These are phyloP conservation scores for Geotrichum bryndzae DNA, from an alignment of 1,139 yeast species.

Conservation along the genomic window DNA sequence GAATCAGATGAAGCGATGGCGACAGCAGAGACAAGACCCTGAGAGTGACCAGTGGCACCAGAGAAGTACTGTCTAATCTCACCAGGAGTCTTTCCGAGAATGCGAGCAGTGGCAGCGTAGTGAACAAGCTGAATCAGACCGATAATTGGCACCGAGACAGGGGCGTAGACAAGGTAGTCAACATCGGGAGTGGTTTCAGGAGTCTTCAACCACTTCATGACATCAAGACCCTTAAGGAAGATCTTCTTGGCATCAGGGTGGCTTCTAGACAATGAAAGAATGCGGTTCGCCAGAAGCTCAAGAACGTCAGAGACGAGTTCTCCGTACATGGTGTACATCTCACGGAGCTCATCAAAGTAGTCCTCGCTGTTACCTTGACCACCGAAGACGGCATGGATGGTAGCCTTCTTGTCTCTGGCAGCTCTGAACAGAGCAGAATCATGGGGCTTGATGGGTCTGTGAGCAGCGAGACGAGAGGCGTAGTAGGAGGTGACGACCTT, in stretches of 20 bases:
- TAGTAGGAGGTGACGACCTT: slow-evolving; percentile 68
- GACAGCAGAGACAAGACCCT: slow-evolving; percentile 91
- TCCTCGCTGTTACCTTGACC: slow-evolving; percentile 99
- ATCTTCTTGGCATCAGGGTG: slow-evolving; percentile 78
- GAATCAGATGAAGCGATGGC: slow-evolving; percentile 81
- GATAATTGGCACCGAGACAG: slow-evolving; percentile 92
- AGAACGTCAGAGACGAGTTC: slow-evolving; percentile 71
- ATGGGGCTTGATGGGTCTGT: slow-evolving; percentile 48
- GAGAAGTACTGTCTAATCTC: slow-evolving; percentile 62
- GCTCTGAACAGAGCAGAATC: slow-evolving; percentile 62
- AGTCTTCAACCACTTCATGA: slow-evolving; percentile 76
- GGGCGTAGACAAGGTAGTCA: slow-evolving; percentile 83
- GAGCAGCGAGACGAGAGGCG: slow-evolving; percentile 47
- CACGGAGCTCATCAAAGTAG: slow-evolving; percentile 93
- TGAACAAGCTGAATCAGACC: slow-evolving; percentile 94
- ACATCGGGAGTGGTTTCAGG: slow-evolving; percentile 85
- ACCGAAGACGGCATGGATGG: slow-evolving; percentile 82
- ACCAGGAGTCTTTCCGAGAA: slow-evolving; percentile 86
- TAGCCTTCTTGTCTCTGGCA: slow-evolving; percentile 50
- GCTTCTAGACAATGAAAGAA: slow-evolving; percentile 62
- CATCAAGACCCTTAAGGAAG: slow-evolving; percentile 89
- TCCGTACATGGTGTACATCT: slow-evolving; percentile 67
- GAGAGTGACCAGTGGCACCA: slow-evolving; percentile 97
- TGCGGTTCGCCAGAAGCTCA: slow-evolving; percentile 58
- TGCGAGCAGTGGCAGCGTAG: slow-evolving; percentile 79